phyloP scores from a whole-genome alignment of 805 yeast species.

The Lachancea lanzarotensis region DNA sequence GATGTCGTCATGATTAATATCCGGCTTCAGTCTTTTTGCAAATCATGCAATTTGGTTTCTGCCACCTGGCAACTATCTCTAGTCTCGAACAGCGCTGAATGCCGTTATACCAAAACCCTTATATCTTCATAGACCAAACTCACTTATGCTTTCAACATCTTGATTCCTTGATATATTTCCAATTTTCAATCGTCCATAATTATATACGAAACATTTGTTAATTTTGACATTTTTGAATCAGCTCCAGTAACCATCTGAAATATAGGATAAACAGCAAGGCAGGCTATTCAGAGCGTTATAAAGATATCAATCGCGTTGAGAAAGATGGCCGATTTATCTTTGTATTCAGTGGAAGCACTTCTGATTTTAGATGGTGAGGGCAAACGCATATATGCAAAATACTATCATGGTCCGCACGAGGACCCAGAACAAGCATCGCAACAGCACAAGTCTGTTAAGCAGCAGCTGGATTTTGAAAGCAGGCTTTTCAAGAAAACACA shows the following conservation, averaged over 20 bases:
- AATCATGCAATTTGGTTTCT: background rate
- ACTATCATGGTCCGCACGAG: constrained; percentile 63
- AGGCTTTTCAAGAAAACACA: constrained; percentile 67
- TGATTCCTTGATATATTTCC: background rate
- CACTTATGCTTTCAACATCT: background rate
- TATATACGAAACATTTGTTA: background rate
- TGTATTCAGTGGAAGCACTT: constrained; percentile 77
- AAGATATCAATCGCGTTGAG: background rate
- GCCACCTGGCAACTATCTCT: background rate
- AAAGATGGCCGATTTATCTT: constrained; percentile 42
- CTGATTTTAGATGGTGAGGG: constrained; percentile 79
- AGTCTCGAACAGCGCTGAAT: background rate
- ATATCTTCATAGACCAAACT: too few relatives aligned
- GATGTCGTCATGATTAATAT: constrained; percentile 15
- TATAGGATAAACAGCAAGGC: too few relatives aligned
- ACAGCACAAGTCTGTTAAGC: constrained; percentile 31
- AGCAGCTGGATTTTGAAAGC: constrained; percentile 73
- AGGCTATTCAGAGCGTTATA: too few relatives aligned
- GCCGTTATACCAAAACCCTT: too few relatives aligned
- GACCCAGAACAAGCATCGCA: constrained; percentile 21
- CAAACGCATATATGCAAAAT: constrained; percentile 73
- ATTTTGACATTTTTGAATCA: background rate
- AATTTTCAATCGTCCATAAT: background rate
- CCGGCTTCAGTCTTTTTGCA: too few relatives aligned
- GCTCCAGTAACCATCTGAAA: background rate